Base-by-base conservation (phyloP, 495 filamentous ascomycete genomes). In the Penicillium lagena region DNA sequence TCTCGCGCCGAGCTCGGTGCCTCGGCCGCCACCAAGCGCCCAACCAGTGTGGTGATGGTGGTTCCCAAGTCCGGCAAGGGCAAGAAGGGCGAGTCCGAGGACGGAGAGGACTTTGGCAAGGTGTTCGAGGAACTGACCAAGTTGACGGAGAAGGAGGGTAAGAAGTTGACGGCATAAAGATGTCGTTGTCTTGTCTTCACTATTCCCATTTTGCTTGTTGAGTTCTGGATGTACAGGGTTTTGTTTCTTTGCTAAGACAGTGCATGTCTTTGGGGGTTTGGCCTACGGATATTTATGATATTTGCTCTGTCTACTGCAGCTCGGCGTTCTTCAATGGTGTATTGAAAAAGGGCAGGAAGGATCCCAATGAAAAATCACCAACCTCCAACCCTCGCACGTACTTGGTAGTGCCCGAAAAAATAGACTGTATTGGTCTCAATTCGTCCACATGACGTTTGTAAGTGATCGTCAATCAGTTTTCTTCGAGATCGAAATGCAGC, bases 11-110 rank as follows among this genome's bases (percentile, higher is more conserved):
- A 96, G 67, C 80, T 99, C 35, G 94, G 94, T 54, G 83, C 86
- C 43, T 90, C 93, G 22, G 88, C 89, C 22, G 82, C 79, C 49
- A 97, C 93, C 37, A 97, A 96, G 79, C 78, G 93, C 49, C 91
- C 93, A 15, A 97, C 93, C 27, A 94, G 87, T 67, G 90, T 96
- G 15, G 83, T 94, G 43, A 89, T 96, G 87, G 81, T 95, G 17
- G 59, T 67, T 52, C 76, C 64, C 65, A 84, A 82, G 72, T 62
- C 68, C 31, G 50, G 62, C 12, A 64, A 60, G 41, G 73, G 75
- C 63, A 68, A 59, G 60, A 81, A 81, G 74, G 68, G 67, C 53
- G 55, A 64, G 45, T 70, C 69, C 47, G 67, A 68, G 37, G 72
- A 60, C 42, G 65, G 59, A 34, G 84, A 83, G 58, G 85, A 88